A percentile compares a stretch with the other conserved stretches of the same genome.
Evolutionary conservation across 768 basidiomycete genomes (phyloP).

Genomic region (Tephrocybe sp.): DNA sequence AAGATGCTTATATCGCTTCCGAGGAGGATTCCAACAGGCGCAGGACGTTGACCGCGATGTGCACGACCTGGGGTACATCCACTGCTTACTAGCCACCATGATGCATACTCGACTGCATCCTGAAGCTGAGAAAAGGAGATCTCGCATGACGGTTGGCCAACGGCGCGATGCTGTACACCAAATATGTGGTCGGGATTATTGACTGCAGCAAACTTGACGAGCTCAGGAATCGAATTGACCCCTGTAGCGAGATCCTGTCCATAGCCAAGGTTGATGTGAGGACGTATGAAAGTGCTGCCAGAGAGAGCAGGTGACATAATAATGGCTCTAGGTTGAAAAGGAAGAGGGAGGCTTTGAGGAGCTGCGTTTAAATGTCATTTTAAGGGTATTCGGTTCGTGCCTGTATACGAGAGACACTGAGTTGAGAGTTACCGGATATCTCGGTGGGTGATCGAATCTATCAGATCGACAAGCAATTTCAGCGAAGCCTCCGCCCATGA

Average conservation of each 20-base stretch:
- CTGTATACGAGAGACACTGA: neutral
- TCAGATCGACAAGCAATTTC: neutral
- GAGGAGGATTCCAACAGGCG: constrained; percentile 34
- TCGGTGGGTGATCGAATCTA: constrained; percentile 7
- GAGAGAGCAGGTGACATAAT: constrained; percentile 18
- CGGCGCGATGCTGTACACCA: constrained; percentile 28
- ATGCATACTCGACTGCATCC: constrained; percentile 28
- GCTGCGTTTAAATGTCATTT: constrained; percentile 16
- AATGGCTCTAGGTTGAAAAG: neutral
- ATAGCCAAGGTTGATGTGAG: constrained; percentile 33
- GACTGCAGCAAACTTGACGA: constrained; percentile 32
- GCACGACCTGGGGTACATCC: constrained; percentile 25
- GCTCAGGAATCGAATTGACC: constrained; percentile 32
- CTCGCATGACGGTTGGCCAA: constrained; percentile 22
- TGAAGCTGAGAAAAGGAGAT: constrained; percentile 34
- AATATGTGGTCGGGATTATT: constrained; percentile 34
- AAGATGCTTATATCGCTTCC: constrained; percentile 35
- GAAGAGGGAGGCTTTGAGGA: neutral
- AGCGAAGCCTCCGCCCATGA: neutral
- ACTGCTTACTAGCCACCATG: constrained; percentile 29
- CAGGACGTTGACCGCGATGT: constrained; percentile 19
- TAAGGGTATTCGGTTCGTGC: neutral
- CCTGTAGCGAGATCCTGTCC: constrained; percentile 23
- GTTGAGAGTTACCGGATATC: constrained; percentile 3
- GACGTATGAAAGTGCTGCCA: constrained; percentile 30